Evolutionary conservation across 768 basidiomycete genomes (phyloP).

Genomic region (Psilocybe cyanescens): DNA sequence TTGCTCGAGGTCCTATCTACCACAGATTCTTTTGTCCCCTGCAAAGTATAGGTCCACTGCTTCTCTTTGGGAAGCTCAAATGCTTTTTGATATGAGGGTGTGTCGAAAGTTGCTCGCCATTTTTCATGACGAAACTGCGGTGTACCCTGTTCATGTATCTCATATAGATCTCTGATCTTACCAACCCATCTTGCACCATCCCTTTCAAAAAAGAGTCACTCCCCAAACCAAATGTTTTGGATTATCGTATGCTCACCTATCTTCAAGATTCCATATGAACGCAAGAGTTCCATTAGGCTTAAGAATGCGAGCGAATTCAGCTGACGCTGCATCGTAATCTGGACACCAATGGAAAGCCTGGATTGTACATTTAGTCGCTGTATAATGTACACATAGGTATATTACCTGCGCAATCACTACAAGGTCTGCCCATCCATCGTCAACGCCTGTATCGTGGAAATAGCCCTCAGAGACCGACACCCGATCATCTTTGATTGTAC

Average conservation of each 20-base stretch:
- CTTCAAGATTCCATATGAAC: conserved; percentile 92
- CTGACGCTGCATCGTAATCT: conserved; percentile 69
- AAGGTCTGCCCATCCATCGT: conserved; percentile 77
- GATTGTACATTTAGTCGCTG: background rate
- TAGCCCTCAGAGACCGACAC: conserved; percentile 64
- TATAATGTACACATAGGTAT: background rate
- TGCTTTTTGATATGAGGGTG: conserved; percentile 54
- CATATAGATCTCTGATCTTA: conserved; percentile 68
- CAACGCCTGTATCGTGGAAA: conserved; percentile 66
- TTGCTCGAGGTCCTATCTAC: conserved; percentile 79
- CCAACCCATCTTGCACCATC: conserved; percentile 74
- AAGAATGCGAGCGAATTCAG: conserved; percentile 81
- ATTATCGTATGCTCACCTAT: conserved; percentile 47
- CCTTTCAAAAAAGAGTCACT: conserved; percentile 22
- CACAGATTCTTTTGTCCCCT: conserved; percentile 55
- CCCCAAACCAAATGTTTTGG: background rate
- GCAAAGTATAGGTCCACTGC: conserved; percentile 54
- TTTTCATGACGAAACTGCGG: conserved; percentile 82
- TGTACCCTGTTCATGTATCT: conserved; percentile 68
- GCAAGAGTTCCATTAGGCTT: conserved; percentile 73
- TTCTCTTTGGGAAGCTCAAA: conserved; percentile 68
- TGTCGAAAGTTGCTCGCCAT: conserved; percentile 76
- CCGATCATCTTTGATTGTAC: conserved; percentile 56
- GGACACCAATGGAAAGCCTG: conserved; percentile 96
- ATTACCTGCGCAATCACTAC: conserved; percentile 74